Conservation (phyloP, 164 flowering plant species). For the Santalum album region DNA sequence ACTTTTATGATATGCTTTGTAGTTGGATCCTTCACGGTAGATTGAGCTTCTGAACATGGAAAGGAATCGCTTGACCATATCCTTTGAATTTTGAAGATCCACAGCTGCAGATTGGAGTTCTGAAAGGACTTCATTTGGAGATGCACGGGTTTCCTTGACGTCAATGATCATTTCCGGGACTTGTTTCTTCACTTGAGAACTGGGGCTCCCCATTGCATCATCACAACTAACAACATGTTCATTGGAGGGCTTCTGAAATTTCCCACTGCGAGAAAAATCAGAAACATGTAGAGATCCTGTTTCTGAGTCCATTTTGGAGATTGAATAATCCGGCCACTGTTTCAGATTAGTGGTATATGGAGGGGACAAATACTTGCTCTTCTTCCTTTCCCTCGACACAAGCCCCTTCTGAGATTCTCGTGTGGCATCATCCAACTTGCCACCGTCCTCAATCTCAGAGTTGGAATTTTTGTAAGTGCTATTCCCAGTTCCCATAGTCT, state of each 20-base stretch:
- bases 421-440: neutral
- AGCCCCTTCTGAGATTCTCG: neutral
- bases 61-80: slow-evolving; percentile 9
- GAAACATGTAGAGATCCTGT: neutral
- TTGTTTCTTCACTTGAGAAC: slow-evolving; percentile 9
- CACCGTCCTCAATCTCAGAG: neutral
- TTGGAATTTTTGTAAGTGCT: neutral
- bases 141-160: slow-evolving; percentile 2
- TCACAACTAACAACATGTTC: slow-evolving; percentile 4
- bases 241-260: neutral
- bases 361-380: slow-evolving; percentile 37
- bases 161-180: slow-evolving; percentile 5
- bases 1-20: slow-evolving; percentile 9
- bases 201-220: slow-evolving; percentile 4
- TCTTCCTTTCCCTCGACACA: slow-evolving; percentile 33
- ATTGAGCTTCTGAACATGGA: slow-evolving; percentile 18
- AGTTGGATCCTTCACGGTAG: slow-evolving; percentile 14
- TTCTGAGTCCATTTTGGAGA: neutral
- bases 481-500: neutral
- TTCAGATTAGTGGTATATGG: slow-evolving; percentile 11
- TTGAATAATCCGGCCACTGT: neutral
- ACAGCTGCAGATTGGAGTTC: slow-evolving; percentile 17
- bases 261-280: neutral
- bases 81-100: slow-evolving; percentile 7
- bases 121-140: slow-evolving; percentile 13